Evolutionary conservation across 2,329 filamentous ascomycete species (phyloP).

Genomic region (Talaromyces sp.): DNA sequence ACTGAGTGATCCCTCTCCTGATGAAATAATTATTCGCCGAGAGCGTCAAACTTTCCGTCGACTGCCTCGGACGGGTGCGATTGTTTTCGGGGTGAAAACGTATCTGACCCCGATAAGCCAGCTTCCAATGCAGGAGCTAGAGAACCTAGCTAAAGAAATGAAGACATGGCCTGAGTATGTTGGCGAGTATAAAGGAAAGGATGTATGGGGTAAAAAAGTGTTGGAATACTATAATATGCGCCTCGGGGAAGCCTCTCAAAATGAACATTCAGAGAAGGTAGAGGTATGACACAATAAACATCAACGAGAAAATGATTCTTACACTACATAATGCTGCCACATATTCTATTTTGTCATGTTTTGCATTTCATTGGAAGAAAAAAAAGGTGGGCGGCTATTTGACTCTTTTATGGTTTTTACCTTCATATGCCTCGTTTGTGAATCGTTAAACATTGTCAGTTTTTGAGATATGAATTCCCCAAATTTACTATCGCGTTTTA

Average conservation of each 20-base stretch:
- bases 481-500: no score
- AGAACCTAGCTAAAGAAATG: constrained; percentile 48
- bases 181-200: constrained; percentile 48
- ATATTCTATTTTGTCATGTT: constrained; percentile 10
- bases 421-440: no score
- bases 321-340: not conserved
- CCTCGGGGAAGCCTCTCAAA: constrained; percentile 9
- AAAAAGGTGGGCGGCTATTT: constrained; percentile 6
- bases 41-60: constrained; percentile 55
- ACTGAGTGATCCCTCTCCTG: constrained; percentile 35
- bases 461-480: no score
- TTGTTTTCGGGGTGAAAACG: constrained; percentile 56
- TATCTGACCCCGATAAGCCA: constrained; percentile 47
- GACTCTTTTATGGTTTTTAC: not conserved
- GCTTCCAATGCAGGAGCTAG: constrained; percentile 44
- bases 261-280: constrained; percentile 12
- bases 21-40: constrained; percentile 51
- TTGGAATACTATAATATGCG: constrained; percentile 40
- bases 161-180: constrained; percentile 50
- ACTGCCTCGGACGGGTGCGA: constrained; percentile 46
- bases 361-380: constrained; percentile 9
- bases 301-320: not conserved
- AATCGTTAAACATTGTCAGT: no score
- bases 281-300: constrained; percentile 4
- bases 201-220: constrained; percentile 46